Evolutionary conservation across 352 stramenopile species (phyloP).

Genomic region (Globisporangium sylvaticum): DNA sequence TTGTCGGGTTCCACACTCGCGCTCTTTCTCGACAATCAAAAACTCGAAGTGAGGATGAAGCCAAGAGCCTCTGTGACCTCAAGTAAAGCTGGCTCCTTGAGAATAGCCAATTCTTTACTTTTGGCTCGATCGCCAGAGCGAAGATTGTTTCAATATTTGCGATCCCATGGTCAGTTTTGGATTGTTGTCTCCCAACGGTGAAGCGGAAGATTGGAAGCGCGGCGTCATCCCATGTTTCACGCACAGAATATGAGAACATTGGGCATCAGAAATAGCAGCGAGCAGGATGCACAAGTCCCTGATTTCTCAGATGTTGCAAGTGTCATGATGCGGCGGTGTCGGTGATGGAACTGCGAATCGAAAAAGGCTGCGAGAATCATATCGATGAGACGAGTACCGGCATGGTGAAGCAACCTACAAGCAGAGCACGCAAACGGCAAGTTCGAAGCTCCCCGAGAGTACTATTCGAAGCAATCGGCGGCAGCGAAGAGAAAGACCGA

Average conservation of each 20-base stretch:
- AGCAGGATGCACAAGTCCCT: background rate
- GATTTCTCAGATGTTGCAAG: background rate
- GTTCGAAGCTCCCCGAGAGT: background rate
- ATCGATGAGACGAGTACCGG: background rate
- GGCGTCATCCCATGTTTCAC: background rate
- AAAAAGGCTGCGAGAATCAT: background rate
- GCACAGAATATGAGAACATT: background rate
- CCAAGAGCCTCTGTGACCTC: background rate
- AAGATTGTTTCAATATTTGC: conserved; percentile 9
- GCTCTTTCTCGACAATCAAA: background rate
- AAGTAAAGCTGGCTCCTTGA: background rate
- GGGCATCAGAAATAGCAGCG: background rate
- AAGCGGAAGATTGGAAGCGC: background rate
- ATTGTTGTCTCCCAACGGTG: background rate
- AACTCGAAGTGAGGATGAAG: conserved; percentile 17
- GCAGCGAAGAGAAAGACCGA: background rate
- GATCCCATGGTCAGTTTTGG: conserved; percentile 2
- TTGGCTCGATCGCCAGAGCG: background rate
- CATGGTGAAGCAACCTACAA: background rate
- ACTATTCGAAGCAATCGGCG: background rate
- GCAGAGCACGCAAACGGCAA: background rate
- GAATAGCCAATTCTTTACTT: background rate
- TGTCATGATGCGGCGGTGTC: background rate
- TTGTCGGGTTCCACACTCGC: background rate
- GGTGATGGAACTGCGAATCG: background rate